Evolutionary conservation across 305 asterid species (phyloP).

Genomic region (Salvia sclarea): DNA sequence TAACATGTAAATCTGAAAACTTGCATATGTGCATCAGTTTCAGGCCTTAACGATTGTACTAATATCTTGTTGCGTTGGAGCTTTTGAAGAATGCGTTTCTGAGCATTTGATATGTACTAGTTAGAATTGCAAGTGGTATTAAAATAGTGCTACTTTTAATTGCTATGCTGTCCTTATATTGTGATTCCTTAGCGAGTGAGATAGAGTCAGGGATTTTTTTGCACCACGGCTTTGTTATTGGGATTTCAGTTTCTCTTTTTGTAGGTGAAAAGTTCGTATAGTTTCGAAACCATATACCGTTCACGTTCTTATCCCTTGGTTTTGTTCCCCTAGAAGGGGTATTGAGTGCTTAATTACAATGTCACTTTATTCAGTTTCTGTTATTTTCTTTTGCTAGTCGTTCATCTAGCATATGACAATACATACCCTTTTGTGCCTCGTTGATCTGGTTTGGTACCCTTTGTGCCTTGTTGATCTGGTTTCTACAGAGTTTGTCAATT

Average conservation of each 20-base stretch:
- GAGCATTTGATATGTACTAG: not conserved
- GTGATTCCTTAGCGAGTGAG: conserved; percentile 1
- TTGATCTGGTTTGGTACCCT: not conserved
- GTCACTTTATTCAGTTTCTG: not conserved
- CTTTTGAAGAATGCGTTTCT: not conserved
- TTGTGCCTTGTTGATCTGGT: not conserved
- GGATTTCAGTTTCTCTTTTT: conserved; percentile 7
- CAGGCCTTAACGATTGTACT: not conserved
- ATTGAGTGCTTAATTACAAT: not conserved
- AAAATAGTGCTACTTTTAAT: not conserved
- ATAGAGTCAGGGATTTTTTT: not conserved
- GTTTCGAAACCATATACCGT: not conserved
- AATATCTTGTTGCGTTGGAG: not conserved
- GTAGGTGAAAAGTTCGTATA: not conserved
- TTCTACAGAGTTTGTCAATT: not conserved
- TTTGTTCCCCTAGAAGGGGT: not conserved
- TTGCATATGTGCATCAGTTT: not conserved
- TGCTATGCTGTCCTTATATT: not conserved
- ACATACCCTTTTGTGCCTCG: not conserved
- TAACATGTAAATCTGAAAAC: not conserved
- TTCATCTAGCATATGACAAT: not conserved
- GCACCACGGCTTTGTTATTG: conserved; percentile 2
- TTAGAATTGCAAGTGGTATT: not conserved
- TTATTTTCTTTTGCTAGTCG: not conserved
- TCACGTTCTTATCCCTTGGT: not conserved